phyloP scores from a whole-genome alignment of 495 filamentous ascomycete genomes.

The Wilcoxina mikolae region DNA sequence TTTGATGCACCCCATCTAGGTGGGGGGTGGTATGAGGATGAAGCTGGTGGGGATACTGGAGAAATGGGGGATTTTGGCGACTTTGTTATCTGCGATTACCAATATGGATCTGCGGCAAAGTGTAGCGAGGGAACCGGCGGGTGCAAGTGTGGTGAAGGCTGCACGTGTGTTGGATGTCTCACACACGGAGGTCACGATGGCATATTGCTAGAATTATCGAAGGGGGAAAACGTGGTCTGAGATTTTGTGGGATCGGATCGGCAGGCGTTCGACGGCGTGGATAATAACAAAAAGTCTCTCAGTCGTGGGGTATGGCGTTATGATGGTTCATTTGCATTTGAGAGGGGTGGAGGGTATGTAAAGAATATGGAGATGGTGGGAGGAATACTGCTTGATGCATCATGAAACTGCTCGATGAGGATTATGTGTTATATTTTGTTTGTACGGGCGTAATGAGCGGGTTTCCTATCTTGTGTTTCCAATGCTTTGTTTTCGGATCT shows the following conservation, averaged over 20 bases:
- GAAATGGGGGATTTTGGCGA: constrained; percentile 2
- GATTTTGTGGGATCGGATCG: background rate
- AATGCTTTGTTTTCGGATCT: too few relatives aligned
- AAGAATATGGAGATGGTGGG: background rate
- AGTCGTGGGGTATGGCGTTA: background rate
- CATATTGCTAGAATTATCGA: constrained; percentile 3
- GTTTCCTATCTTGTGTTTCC: too few relatives aligned
- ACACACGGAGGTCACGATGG: constrained; percentile 23
- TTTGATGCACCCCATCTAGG: background rate
- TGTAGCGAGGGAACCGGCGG: constrained; percentile 18
- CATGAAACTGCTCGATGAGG: too few relatives aligned
- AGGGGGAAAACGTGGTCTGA: background rate
- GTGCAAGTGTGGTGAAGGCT: constrained; percentile 25
- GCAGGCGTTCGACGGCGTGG: too few relatives aligned
- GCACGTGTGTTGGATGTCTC: constrained; percentile 21
- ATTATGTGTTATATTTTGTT: too few relatives aligned
- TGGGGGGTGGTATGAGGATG: background rate
- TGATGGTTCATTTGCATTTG: too few relatives aligned
- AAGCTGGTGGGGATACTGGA: background rate
- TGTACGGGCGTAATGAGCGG: too few relatives aligned
- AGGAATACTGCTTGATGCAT: background rate
- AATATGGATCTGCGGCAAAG: constrained; percentile 9
- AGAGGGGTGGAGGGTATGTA: background rate
- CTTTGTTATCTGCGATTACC: constrained; percentile 24
- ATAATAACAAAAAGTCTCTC: background rate